A percentile compares a stretch with the other conserved stretches of the same genome.
These are phyloP conservation scores for Toxicodendron radicans DNA, from an alignment of 345 rosid species.

Conservation along the genomic window DNA sequence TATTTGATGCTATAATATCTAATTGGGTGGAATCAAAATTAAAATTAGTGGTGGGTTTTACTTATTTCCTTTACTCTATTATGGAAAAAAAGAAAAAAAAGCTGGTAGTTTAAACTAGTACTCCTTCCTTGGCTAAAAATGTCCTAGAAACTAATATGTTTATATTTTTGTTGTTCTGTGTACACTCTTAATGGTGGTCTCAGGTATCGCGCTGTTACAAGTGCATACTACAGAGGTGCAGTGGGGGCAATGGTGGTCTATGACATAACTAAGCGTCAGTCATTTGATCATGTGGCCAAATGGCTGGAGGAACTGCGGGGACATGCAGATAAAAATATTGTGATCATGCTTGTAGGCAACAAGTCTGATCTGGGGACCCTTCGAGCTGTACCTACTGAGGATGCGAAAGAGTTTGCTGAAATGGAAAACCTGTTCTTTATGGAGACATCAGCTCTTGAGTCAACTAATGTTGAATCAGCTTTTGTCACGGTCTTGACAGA, in stretches of 20 bases:
- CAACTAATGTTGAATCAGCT: conserved; percentile 60
- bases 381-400: conserved; percentile 58
- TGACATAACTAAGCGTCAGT: conserved; percentile 52
- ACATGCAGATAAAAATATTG: conserved; percentile 60
- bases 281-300: conserved; percentile 57
- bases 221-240: conserved; percentile 71
- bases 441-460: conserved; percentile 69
- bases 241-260: conserved; percentile 73
- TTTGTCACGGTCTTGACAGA: conserved; percentile 55
- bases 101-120: neutral
- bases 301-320: conserved; percentile 64
- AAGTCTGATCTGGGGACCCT: conserved; percentile 54
- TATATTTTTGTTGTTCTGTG: conserved; percentile 10
- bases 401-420: conserved; percentile 62
- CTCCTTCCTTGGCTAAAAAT: neutral
- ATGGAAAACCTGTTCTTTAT: conserved; percentile 55
- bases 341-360: conserved; percentile 63
- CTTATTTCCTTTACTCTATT: too few species aligned
- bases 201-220: conserved; percentile 68
- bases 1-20: too few species aligned
- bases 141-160: neutral
- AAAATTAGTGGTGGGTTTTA: too few species aligned
- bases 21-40: too few species aligned
- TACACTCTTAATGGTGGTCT: conserved; percentile 12
- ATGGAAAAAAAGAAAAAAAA: too few species aligned